A percentile compares a stretch with the other conserved stretches of the same genome.
phyloP scores from a whole-genome alignment of 306 rosid species.

The Delonix regia region DNA sequence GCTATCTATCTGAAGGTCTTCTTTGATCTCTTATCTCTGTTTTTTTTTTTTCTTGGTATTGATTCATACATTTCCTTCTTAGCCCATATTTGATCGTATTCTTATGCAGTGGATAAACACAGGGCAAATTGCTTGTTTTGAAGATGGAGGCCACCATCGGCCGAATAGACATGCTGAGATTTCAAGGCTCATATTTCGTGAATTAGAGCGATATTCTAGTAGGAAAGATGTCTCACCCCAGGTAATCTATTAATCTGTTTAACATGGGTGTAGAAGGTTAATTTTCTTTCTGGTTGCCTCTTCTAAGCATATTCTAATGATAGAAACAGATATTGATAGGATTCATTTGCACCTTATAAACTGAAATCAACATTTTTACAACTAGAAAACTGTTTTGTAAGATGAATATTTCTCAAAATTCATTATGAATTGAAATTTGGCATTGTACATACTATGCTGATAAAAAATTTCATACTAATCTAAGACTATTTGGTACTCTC shows the following conservation, averaged over 20 bases:
- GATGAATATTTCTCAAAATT: background rate
- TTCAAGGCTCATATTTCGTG: constrained; percentile 90
- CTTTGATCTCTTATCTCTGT: constrained; percentile 15
- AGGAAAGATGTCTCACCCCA: constrained; percentile 76
- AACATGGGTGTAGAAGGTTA: constrained; percentile 15
- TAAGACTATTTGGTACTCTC: background rate
- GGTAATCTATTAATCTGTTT: constrained; percentile 50
- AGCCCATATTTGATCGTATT: constrained; percentile 40
- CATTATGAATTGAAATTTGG: background rate
- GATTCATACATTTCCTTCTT: constrained; percentile 28
- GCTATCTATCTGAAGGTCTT: constrained; percentile 93
- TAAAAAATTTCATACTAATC: background rate
- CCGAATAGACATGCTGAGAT: constrained; percentile 98
- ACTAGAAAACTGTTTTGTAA: background rate
- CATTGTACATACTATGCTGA: background rate
- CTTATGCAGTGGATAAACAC: constrained; percentile 96
- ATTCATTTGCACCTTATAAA: background rate
- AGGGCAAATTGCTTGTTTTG: constrained; percentile 96
- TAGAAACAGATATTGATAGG: background rate
- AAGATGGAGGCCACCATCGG: constrained; percentile 96
- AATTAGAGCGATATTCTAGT: constrained; percentile 67
- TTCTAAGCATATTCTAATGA: background rate
- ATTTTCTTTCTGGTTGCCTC: constrained; percentile 22
- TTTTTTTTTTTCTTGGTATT: constrained; percentile 2
- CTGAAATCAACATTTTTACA: background rate